phyloP scores from a whole-genome alignment of 2,329 filamentous ascomycete species.

The Atkinsonella hypoxylon region DNA sequence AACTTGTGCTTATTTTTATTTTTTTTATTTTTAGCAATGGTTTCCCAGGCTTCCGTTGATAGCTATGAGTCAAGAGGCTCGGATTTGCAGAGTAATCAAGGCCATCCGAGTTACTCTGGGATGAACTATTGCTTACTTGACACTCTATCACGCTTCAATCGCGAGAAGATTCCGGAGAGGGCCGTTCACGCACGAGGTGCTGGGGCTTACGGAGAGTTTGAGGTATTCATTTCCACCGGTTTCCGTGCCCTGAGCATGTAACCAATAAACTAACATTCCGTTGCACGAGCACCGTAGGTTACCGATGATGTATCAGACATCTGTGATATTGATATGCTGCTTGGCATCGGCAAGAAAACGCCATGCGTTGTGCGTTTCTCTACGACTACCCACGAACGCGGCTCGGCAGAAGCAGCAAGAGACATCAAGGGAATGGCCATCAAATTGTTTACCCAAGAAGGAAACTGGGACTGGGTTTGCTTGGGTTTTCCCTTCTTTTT shows the following conservation, averaged over 20 bases:
- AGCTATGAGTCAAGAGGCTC: background rate
- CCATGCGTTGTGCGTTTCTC: conserved; percentile 55
- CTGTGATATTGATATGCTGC: conserved; percentile 42
- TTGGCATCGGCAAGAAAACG: conserved; percentile 38
- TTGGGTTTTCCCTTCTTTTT: conserved; percentile 75
- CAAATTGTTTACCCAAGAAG: conserved; percentile 52
- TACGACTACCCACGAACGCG: conserved; percentile 56
- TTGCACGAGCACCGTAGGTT: conserved; percentile 14
- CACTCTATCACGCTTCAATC: background rate
- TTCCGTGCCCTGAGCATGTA: background rate
- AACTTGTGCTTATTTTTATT: too few relatives aligned
- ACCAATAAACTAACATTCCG: background rate
- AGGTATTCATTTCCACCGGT: conserved; percentile 15
- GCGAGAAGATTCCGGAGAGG: conserved; percentile 36
- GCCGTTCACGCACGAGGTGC: conserved; percentile 24
- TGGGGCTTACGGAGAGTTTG: conserved; percentile 44
- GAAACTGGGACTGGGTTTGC: conserved; percentile 61
- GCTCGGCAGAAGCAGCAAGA: conserved; percentile 54
- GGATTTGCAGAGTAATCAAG: background rate
- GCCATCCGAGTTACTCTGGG: background rate
- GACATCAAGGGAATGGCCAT: conserved; percentile 59
- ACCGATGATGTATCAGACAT: conserved; percentile 44
- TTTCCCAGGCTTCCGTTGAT: background rate
- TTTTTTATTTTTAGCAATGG: background rate
- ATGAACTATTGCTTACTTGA: background rate